These are phyloP conservation scores for Lactarius tabidus DNA, from an alignment of 768 basidiomycete genomes.

Conservation along the genomic window DNA sequence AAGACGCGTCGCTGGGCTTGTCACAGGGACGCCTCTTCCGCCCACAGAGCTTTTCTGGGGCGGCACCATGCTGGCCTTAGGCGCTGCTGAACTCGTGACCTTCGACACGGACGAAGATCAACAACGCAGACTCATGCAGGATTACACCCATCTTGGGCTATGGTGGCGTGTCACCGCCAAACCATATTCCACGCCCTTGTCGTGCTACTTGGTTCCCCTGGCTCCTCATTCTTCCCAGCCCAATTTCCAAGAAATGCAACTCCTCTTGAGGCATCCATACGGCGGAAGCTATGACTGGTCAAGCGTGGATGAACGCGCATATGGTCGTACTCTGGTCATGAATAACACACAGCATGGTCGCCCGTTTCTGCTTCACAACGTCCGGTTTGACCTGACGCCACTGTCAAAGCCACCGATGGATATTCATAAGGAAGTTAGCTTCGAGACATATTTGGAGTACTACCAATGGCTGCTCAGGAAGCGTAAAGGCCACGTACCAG, in stretches of 20 bases:
- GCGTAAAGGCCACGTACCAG: slow-evolving; percentile 38
- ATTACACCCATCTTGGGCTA: slow-evolving; percentile 59
- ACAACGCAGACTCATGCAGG: slow-evolving; percentile 52
- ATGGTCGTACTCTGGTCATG: slow-evolving; percentile 49
- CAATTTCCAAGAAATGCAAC: slow-evolving; percentile 56
- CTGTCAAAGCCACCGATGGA: slow-evolving; percentile 51
- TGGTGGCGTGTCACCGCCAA: slow-evolving; percentile 61
- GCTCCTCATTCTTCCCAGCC: slow-evolving; percentile 40
- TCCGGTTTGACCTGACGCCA: slow-evolving; percentile 65
- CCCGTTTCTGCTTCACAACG: slow-evolving; percentile 48
- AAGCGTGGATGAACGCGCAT: slow-evolving; percentile 45
- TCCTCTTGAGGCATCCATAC: slow-evolving; percentile 44
- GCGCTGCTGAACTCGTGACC: slow-evolving; percentile 34
- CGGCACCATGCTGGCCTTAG: slow-evolving; percentile 37
- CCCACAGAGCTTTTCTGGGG: slow-evolving; percentile 41
- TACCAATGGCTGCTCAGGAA: slow-evolving; percentile 51
- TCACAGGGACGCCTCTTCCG: slow-evolving; percentile 60
- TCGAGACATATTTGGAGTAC: slow-evolving; percentile 55
- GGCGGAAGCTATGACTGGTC: slow-evolving; percentile 54
- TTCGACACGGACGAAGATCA: slow-evolving; percentile 47
- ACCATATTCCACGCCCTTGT: slow-evolving; percentile 47
- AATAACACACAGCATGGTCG: slow-evolving; percentile 54
- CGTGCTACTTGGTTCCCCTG: slow-evolving; percentile 66
- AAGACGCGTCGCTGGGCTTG: slow-evolving; percentile 50
- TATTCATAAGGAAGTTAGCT: slow-evolving; percentile 44